These are phyloP conservation scores for Furcasterigmium furcatum DNA, from an alignment of 2,329 filamentous ascomycete species.

Conservation along the genomic window DNA sequence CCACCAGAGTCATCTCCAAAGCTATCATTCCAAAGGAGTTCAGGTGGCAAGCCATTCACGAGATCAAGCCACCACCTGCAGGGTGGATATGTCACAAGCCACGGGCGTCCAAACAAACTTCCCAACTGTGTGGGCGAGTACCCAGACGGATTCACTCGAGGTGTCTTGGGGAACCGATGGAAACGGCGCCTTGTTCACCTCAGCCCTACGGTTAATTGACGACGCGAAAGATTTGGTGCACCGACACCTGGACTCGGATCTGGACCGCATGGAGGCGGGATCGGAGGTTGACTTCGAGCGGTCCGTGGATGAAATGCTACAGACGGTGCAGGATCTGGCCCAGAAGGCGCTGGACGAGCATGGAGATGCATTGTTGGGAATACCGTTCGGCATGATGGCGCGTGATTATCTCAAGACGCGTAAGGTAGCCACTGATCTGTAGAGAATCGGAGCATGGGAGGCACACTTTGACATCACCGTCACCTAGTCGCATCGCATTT, in stretches of 20 bases:
- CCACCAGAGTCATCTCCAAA: no score
- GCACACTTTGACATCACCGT: neutral
- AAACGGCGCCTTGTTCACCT: neutral
- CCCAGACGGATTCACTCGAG: no score
- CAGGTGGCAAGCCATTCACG: no score
- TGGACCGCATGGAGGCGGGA: neutral
- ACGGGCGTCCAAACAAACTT: neutral
- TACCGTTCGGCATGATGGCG: neutral
- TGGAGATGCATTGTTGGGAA: neutral
- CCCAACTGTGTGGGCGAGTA: no score
- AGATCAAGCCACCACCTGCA: no score
- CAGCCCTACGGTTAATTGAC: neutral
- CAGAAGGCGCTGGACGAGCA: slow-evolving; percentile 1
- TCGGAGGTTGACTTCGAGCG: neutral
- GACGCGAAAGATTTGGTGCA: neutral
- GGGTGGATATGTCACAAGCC: no score
- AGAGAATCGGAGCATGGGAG: neutral
- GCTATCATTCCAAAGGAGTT: no score
- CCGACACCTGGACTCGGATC: neutral
- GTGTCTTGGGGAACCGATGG: no score
- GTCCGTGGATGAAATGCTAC: neutral
- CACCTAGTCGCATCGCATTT: no score
- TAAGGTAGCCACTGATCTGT: neutral
- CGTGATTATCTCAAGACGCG: neutral
- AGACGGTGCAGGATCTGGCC: neutral